Evolutionary conservation across 2,329 filamentous ascomycete species (phyloP).

Genomic region (Fusarium coicis): DNA sequence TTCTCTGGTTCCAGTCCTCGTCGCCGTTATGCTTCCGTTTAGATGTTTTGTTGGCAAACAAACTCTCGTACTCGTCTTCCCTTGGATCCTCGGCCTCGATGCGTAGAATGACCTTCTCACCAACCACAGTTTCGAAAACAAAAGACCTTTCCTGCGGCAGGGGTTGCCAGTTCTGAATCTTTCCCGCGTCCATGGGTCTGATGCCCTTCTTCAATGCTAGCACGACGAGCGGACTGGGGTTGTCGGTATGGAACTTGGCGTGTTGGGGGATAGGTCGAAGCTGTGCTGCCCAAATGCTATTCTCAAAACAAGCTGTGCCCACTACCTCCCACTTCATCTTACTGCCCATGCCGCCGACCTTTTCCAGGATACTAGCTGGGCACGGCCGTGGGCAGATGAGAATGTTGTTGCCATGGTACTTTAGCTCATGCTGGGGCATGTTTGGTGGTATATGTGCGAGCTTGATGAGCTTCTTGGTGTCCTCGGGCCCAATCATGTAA

Average conservation of each 20-base stretch:
- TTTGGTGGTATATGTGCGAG: conserved; percentile 73
- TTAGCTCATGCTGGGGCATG: conserved; percentile 76
- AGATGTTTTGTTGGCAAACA: conserved; percentile 68
- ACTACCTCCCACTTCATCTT: conserved; percentile 87
- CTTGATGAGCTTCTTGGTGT: conserved; percentile 77
- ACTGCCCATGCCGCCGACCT: conserved; percentile 86
- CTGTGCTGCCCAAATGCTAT: conserved; percentile 87
- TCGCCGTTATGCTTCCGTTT: conserved; percentile 69
- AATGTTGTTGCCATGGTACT: conserved; percentile 88
- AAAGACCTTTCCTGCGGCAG: conserved; percentile 76
- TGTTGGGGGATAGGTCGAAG: conserved; percentile 77
- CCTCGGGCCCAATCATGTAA: conserved; percentile 80
- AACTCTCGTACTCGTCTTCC: conserved; percentile 72
- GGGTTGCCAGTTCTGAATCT: conserved; percentile 86
- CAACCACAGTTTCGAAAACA: conserved; percentile 83
- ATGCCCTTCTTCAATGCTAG: conserved; percentile 81
- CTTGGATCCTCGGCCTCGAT: conserved; percentile 77
- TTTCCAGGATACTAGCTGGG: conserved; percentile 76
- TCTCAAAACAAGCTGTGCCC: conserved; percentile 78
- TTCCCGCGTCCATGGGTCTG: conserved; percentile 80
- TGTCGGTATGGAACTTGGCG: conserved; percentile 81
- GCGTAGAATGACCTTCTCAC: conserved; percentile 85
- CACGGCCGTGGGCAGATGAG: conserved; percentile 86
- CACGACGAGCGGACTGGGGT: conserved; percentile 81
- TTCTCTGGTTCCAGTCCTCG: conserved; percentile 53